Evolutionary conservation across 2,329 filamentous ascomycete genomes (phyloP).

Genomic region (Fusarium tupiense): DNA sequence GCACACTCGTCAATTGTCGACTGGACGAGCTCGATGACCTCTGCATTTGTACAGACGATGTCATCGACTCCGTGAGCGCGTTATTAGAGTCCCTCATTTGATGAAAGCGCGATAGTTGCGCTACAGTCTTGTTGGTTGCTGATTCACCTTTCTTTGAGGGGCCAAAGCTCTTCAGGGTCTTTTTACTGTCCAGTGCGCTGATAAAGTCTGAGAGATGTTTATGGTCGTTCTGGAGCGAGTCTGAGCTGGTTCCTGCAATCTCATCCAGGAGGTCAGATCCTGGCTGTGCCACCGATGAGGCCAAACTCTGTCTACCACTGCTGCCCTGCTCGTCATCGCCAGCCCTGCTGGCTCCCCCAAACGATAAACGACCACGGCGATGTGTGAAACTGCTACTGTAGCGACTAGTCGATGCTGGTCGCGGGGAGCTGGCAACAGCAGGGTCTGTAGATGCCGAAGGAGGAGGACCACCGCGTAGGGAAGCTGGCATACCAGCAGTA

Average conservation of each 20-base stretch:
- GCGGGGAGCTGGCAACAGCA: constrained; percentile 79
- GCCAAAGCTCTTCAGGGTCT: constrained; percentile 85
- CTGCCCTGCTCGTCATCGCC: constrained; percentile 78
- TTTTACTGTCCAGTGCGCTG: constrained; percentile 86
- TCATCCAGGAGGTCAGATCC: constrained; percentile 84
- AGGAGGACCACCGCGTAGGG: constrained; percentile 74
- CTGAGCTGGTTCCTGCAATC: constrained; percentile 71
- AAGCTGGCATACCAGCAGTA: constrained; percentile 79
- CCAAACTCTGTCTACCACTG: constrained; percentile 81
- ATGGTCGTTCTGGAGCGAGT: constrained; percentile 79
- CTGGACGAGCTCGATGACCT: constrained; percentile 81
- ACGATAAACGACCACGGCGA: constrained; percentile 79
- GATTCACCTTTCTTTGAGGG: constrained; percentile 72
- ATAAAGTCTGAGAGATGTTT: constrained; percentile 95
- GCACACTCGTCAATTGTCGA: constrained; percentile 67
- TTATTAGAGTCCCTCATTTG: constrained; percentile 90
- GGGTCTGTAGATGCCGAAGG: constrained; percentile 64
- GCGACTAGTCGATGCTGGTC: constrained; percentile 78
- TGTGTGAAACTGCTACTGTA: constrained; percentile 97
- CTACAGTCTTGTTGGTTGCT: constrained; percentile 77
- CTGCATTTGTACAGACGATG: constrained; percentile 86
- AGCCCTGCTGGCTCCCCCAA: constrained; percentile 74
- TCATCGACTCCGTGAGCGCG: constrained; percentile 90
- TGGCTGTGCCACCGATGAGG: constrained; percentile 75
- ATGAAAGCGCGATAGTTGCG: constrained; percentile 86